phyloP scores from a whole-genome alignment of 176 grass and related monocot genomes.

The Juncus inflexus region DNA sequence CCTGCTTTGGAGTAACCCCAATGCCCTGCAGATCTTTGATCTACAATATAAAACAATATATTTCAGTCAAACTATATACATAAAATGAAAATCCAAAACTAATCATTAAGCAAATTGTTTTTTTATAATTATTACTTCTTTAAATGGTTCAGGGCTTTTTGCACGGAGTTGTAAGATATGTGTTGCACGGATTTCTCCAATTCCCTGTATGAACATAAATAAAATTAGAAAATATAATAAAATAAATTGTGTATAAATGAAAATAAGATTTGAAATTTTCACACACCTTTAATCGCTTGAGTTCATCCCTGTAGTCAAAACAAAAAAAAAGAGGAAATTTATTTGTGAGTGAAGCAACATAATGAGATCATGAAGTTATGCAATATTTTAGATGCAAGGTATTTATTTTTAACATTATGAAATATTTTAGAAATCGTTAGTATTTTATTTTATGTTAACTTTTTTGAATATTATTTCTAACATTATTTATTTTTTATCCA shows the following conservation, averaged over 20 bases:
- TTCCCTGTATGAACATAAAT: constrained; percentile 4
- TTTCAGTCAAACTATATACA: background rate
- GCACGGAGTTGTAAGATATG: constrained; percentile 23
- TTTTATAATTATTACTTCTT: constrained; percentile 20
- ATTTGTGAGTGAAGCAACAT: background rate
- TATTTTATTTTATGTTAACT: no score
- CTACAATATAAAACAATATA: constrained; percentile 5
- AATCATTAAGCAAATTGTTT: background rate
- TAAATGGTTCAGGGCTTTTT: constrained; percentile 20
- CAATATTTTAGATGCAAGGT: background rate
- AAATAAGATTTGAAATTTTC: background rate
- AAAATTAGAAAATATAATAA: background rate
- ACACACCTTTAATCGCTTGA: constrained; percentile 25
- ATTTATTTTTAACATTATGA: no score
- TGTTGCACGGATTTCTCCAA: constrained; percentile 23
- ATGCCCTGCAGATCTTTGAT: constrained; percentile 22
- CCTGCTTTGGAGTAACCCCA: constrained; percentile 22
- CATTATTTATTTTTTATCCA: no score
- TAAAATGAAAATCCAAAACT: background rate
- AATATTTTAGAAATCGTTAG: no score
- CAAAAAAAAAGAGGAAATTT: constrained; percentile 14
- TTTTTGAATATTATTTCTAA: no score
- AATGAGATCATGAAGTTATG: background rate
- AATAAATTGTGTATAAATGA: background rate
- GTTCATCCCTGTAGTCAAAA: constrained; percentile 19